Evolutionary conservation across 2,329 filamentous ascomycete genomes (phyloP), one percentile per base, ranked within the genome.

Genomic region (Fusarium oligoseptatum): DNA sequence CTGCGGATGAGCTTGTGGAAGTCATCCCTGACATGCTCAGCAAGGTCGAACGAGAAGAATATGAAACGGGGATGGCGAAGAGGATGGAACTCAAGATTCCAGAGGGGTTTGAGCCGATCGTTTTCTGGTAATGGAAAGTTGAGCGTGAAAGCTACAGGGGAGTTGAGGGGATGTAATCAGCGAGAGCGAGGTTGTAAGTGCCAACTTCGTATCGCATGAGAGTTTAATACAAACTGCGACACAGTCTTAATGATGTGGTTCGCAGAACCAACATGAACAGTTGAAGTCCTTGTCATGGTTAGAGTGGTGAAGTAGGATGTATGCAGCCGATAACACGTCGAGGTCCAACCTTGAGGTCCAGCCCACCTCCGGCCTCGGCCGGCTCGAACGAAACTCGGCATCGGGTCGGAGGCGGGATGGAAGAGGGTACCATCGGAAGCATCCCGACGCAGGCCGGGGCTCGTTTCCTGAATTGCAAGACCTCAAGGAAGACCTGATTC

Each of bases 121-220:
- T 73, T 3, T 82, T 82, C 55, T 82, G 81, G 81, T 82, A 65
- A 72, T 43, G n/a, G 2, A 22, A 8, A 3, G 32, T 57, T 17
- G 32, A 39, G 34, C 14, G 10, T 27, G 20, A 29, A n/a, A 39
- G 15, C 37, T 6, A 15, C 17, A 41, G 24, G 27, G 5, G 32
- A 27, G 27, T 32, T 52, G 48, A 12, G 27, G 24, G 27, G 27
- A 52, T 52, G 27, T 32, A 50, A 50, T 52, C 17, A 32, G 7
- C 10, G 27, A 17, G 29, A 52, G 48, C 27, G 17, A 52, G 48
- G 48, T 50, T 32, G 48, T 20, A 52, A 17, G 6, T 14, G 14
- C 17, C 10, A 11, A 4, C 48, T 20, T 52, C n/a, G 48, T 11
- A 32, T 12, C n/a, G 48, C 32, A 52, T 17, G 48, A 52, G 17